Conservation (phyloP, 2,329 filamentous ascomycete species). For the Acrodontium crateriforme region DNA sequence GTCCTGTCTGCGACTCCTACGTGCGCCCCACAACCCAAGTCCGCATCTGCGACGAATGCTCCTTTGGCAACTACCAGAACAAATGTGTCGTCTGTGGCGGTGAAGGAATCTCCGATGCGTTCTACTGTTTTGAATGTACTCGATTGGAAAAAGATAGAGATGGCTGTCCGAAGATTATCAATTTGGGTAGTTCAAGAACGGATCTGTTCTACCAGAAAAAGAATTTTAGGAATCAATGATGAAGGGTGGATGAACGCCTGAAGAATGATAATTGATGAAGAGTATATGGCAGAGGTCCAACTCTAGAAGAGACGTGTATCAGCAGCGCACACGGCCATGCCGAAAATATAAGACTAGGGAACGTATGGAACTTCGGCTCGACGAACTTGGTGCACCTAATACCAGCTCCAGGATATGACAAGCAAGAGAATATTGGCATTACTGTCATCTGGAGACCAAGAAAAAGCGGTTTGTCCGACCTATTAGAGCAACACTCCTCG, state of each 20-base stretch:
- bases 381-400: too few species aligned
- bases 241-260: neutral
- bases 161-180: constrained; percentile 98
- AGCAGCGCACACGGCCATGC: too few species aligned
- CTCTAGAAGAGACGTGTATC: too few species aligned
- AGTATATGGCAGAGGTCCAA: too few species aligned
- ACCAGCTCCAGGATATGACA: too few species aligned
- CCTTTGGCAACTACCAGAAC: constrained; percentile 99
- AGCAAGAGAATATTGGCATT: too few species aligned
- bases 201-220: constrained; percentile 76
- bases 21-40: constrained; percentile 94
- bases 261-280: too few species aligned
- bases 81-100: constrained; percentile 98
- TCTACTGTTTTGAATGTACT: constrained; percentile 99
- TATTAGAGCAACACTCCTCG: too few species aligned
- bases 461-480: too few species aligned
- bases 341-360: too few species aligned
- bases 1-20: constrained; percentile 97
- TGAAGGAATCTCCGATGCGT: constrained; percentile 94
- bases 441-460: too few species aligned
- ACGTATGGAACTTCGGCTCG: too few species aligned
- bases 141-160: constrained; percentile 92
- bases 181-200: constrained; percentile 86
- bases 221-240: constrained; percentile 47
- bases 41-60: constrained; percentile 98